Evolutionary conservation across 805 yeast species (phyloP), one percentile per base, ranked within the genome.

Genomic region (Sporopachydermia lactativora): DNA sequence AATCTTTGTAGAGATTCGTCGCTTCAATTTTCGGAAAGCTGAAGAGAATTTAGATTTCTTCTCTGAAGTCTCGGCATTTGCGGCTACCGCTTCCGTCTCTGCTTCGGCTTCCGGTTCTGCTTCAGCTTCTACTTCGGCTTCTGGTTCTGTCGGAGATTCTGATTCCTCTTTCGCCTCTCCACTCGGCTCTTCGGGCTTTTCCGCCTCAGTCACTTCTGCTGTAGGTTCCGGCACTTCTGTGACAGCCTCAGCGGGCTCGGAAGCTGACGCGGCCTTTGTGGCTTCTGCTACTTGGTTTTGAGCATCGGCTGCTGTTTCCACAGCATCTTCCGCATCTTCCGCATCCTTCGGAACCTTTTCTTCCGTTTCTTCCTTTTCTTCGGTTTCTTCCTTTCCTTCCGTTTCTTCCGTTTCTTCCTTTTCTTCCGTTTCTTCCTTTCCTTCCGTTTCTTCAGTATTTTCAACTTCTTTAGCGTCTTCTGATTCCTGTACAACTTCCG

Each of bases 331-430:
- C 34, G 13, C n/a, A 13, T 13, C 34, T 24, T 24, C 34, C 34
- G 13, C 34, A 24, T 13, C 34, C 13, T 13, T 13, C 34, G 34
- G 13, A 24, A n/a, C 34, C 13, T 13, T 24, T n/a, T 24, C 34
- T 13, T 24, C 34, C n/a, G 13, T 24, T n/a, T 24, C 34, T 24
- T 39, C 38, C 16, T 35, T 39, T 35, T 34, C 45, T 17, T 19
- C 53, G n/a, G 41, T 53, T 17, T 51, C 59, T n/a, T 46, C 49
- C 4, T 44, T 53, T 44, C 55, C 58, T 16, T 48, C 50, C 45
- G 61, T 60, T 49, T 59, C 62, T 48, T 59, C 62, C 55, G 63
- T 63, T 19, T 66, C 64, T 52, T 69, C 60, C 43, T 57, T 59
- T 48, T 62, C 57, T 6, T 64, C 44, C 52, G 65, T 65, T 46